These are phyloP conservation scores for Prosopis cineraria DNA, from an alignment of 306 rosid genomes.

Conservation along the genomic window DNA sequence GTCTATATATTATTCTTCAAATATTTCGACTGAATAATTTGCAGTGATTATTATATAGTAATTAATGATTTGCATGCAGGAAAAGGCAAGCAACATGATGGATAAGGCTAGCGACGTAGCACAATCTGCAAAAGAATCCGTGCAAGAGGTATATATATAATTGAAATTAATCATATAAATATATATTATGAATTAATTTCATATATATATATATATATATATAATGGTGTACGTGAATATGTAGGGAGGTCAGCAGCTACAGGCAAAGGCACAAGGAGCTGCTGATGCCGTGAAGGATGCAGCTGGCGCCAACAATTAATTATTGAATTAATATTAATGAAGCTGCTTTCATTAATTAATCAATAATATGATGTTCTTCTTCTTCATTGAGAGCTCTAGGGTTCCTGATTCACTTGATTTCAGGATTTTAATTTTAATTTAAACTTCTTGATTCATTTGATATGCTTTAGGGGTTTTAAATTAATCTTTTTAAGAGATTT, in stretches of 20 bases:
- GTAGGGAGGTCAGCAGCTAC: constrained; percentile 47
- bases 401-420: no score
- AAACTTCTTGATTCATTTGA: no score
- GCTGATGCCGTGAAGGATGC: constrained; percentile 57
- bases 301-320: not conserved
- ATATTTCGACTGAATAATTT: no score
- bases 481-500: no score
- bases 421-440: no score
- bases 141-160: constrained; percentile 32
- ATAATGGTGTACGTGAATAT: no score
- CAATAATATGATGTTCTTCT: not conserved
- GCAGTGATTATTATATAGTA: no score
- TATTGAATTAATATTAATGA: not conserved
- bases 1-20: not conserved
- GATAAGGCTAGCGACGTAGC: constrained; percentile 42
- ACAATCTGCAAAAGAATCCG: constrained; percentile 44
- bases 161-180: not conserved
- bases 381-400: no score
- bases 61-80: no score
- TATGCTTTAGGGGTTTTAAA: no score
- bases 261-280: constrained; percentile 62
- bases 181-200: not conserved
- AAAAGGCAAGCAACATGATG: constrained; percentile 43
- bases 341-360: not conserved
- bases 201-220: not conserved